phyloP scores from a whole-genome alignment of 148 eudicot genomes.

The Beta vulgaris region DNA sequence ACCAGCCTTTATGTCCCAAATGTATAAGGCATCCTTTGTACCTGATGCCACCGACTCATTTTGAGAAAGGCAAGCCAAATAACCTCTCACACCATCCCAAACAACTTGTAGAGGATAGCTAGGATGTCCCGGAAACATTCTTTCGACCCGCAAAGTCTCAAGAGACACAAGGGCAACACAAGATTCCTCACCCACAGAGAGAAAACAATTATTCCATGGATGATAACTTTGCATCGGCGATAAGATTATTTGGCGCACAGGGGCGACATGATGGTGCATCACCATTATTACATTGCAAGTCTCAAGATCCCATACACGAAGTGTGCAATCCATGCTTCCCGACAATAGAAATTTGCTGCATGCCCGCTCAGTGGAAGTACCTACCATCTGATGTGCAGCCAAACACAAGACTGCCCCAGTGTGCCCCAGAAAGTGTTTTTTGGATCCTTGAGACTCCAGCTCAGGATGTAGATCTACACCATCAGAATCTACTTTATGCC shows the following conservation, averaged over 20 bases:
- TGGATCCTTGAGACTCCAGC: conserved; percentile 39
- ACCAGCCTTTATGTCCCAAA: conserved; percentile 97
- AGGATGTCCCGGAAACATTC: conserved; percentile 95
- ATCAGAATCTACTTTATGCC: conserved; percentile 33
- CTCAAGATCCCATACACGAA: conserved; percentile 91
- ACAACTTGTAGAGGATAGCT: conserved; percentile 66
- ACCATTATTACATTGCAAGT: conserved; percentile 53
- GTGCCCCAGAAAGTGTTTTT: conserved; percentile 67
- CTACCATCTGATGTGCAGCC: conserved; percentile 69
- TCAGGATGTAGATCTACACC: conserved; percentile 27
- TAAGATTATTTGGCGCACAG: conserved; percentile 81
- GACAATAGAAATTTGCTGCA: conserved; percentile 60
- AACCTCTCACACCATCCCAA: conserved; percentile 89
- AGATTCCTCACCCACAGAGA: conserved; percentile 86
- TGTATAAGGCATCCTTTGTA: conserved; percentile 62
- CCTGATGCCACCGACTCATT: conserved; percentile 52
- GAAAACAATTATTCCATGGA: conserved; percentile 94
- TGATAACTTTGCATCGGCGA: conserved; percentile 59
- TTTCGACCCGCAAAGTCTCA: conserved; percentile 80
- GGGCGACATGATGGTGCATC: conserved; percentile 96
- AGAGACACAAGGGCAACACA: conserved; percentile 83
- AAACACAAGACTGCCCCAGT: conserved; percentile 79
- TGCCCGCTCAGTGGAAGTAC: conserved; percentile 33
- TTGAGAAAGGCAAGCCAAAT: conserved; percentile 79
- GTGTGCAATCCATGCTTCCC: conserved; percentile 88